Percentiles rank a stretch among this genome's conserved stretches.
Evolutionary conservation across 1,284 basidiomycete genomes (phyloP).

Genomic region (Chondrostereum purpureum): DNA sequence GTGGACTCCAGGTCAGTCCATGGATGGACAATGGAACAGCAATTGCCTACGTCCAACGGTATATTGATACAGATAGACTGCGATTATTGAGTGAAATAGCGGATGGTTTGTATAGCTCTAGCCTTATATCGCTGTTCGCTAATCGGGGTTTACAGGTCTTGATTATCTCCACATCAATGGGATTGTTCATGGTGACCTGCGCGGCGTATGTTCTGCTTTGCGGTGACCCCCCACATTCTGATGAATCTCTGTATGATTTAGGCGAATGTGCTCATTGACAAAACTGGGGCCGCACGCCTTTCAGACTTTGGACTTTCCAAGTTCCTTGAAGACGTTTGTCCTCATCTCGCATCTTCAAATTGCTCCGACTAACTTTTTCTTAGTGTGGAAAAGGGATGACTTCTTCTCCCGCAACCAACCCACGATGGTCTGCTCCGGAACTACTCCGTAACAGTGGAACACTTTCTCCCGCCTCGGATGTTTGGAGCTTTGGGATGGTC

Average conservation of each 20-base stretch:
- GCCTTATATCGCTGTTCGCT: not conserved
- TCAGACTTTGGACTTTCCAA: conserved; percentile 39
- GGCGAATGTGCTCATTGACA: conserved; percentile 35
- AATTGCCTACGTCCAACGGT: conserved; percentile 25
- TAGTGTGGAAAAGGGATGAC: conserved; percentile 24
- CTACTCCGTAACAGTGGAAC: conserved; percentile 22
- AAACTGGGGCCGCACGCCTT: conserved; percentile 27
- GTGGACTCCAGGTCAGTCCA: conserved; percentile 34
- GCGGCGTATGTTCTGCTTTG: conserved; percentile 28
- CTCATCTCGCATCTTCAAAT: not conserved
- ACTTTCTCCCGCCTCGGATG: conserved; percentile 31
- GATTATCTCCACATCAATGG: conserved; percentile 35
- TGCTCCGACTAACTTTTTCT: conserved; percentile 5
- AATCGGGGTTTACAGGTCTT: conserved; percentile 21
- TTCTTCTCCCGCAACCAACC: conserved; percentile 19
- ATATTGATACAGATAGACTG: conserved; percentile 28
- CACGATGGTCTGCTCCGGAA: conserved; percentile 37
- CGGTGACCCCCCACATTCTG: too few relatives aligned
- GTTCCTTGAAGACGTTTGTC: conserved; percentile 31
- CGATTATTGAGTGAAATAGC: conserved; percentile 31
- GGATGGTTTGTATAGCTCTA: conserved; percentile 22
- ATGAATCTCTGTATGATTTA: too few relatives aligned
- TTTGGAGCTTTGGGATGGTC: conserved; percentile 41
- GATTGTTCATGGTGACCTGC: conserved; percentile 40
- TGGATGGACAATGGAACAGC: conserved; percentile 39